A percentile compares a stretch with the other conserved stretches of the same genome.
These are phyloP conservation scores for Lotus japonicus DNA, from an alignment of 306 rosid genomes.

Conservation along the genomic window DNA sequence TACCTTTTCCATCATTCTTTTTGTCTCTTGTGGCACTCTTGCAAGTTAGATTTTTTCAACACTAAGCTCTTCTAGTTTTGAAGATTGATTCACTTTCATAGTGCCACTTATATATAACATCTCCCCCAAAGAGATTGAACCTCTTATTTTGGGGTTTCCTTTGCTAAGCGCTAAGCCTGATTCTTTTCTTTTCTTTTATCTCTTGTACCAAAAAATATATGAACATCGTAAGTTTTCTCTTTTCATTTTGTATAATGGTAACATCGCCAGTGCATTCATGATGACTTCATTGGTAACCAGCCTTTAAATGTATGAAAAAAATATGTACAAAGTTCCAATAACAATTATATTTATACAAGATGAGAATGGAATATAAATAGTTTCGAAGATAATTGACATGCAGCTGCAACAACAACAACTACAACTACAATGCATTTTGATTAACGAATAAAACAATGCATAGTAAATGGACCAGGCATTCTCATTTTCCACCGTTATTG, in stretches of 20 bases:
- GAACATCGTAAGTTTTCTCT: no score
- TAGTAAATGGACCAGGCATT: not conserved
- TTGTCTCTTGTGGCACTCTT: not conserved
- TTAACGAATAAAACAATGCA: constrained; percentile 12
- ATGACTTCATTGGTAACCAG: no score
- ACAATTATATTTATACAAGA: not conserved
- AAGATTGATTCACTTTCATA: not conserved
- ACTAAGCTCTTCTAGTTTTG: not conserved
- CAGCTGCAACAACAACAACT: not conserved
- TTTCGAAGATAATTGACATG: not conserved
- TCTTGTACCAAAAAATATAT: no score
- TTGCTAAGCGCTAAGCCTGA: no score
- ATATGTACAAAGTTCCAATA: not conserved
- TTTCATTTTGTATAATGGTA: no score
- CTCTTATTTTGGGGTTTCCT: no score
- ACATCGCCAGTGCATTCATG: no score
- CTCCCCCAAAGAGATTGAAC: no score
- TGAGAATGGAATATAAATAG: not conserved
- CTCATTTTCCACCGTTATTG: not conserved
- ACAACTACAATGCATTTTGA: not conserved
- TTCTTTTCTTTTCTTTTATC: no score
- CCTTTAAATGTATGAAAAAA: not conserved
- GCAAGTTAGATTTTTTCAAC: not conserved
- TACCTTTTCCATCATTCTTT: not conserved
- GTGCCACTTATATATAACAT: not conserved